A percentile compares a stretch with the other conserved stretches of the same genome.
These are phyloP conservation scores for Umbelopsis sp. DNA, from an alignment of 371 early-diverging fungal species.

Conservation along the genomic window DNA sequence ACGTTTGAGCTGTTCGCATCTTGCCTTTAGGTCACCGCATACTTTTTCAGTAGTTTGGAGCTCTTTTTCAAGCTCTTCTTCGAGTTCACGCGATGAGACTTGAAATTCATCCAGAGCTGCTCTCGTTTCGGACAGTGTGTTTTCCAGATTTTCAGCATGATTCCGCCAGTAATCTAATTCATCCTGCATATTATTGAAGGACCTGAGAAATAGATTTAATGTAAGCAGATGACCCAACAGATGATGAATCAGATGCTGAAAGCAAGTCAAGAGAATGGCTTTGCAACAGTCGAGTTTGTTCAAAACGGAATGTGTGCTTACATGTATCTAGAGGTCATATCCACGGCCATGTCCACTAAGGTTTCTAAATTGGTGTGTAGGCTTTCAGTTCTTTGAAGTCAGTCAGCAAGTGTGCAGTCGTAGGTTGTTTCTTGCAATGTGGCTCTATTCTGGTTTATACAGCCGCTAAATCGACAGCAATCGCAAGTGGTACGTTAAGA, in stretches of 20 bases:
- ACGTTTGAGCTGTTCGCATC: constrained; percentile 55
- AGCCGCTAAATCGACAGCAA: no score
- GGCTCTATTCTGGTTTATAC: no score
- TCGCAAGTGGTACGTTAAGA: no score
- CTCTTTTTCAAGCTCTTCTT: constrained; percentile 68
- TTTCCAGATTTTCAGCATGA: constrained; percentile 52
- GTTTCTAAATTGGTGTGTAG: no score
- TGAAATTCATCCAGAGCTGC: constrained; percentile 66
- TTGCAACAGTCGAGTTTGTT: neutral
- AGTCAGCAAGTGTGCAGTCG: neutral
- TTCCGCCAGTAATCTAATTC: constrained; percentile 63
- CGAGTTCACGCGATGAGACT: constrained; percentile 61
- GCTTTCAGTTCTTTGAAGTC: neutral
- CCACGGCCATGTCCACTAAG: constrained; percentile 2
- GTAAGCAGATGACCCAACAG: neutral
- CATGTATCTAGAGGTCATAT: constrained; percentile 18
- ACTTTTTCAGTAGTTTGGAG: constrained; percentile 64
- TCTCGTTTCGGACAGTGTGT: constrained; percentile 58
- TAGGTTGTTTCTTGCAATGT: no score
- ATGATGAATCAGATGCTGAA: no score
- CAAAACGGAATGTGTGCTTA: neutral
- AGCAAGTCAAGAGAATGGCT: neutral
- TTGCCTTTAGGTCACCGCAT: constrained; percentile 62
- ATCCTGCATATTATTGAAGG: constrained; percentile 54
- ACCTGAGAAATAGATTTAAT: constrained; percentile 31